Base-by-base conservation (phyloP, 2,329 filamentous ascomycete species). In the Paraphoma sp. region DNA sequence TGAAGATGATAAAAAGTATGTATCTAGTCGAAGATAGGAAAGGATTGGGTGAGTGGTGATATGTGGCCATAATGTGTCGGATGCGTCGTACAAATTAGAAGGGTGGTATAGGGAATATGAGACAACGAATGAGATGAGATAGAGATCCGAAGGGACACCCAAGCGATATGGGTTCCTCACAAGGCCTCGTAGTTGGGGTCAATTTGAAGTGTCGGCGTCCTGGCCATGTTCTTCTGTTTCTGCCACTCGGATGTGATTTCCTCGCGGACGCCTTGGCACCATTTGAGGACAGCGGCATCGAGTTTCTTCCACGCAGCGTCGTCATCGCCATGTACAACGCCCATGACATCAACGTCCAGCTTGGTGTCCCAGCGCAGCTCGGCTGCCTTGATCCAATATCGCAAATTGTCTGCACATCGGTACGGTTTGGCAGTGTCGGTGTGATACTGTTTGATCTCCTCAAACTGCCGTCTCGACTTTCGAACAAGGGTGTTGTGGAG, bases 341-440 rank as follows among this genome's bases (percentile, higher is more conserved):
- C 92, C 77, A 96, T 89, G 18, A 94, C 92, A 70, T 97, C 92
- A 51, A 97, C 84, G 61, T 89, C 86, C 49, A 98, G 82, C 65
- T 90, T 85, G 40, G 93, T 86, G 78, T 98, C 95, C 89, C 94
- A 99, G 53, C 95, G 87, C 56, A 98, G 83, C 79, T 99, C 93
- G 7, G 93, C 93, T 1, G 94, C 95, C 80, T 99, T 99, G 78
- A 91, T 86, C 94, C 95, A 99, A 81, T 90, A 99, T 41, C 93
- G 87, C 59, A 99, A 83, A 75, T 99, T 99, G 67, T 99, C 95
- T 3, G 93, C 92, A 60, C 89, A 89, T 47, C 95, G 89, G 76
- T 99, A 99, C 0, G 95, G 95, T 78, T 98, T 98, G 57, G 87
- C 89, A 9, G 95, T 94, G 76, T 99, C 93, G n/a, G 88, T 89